These are phyloP conservation scores for Clathrus columnatus DNA, from an alignment of 768 basidiomycete genomes.

Conservation along the genomic window DNA sequence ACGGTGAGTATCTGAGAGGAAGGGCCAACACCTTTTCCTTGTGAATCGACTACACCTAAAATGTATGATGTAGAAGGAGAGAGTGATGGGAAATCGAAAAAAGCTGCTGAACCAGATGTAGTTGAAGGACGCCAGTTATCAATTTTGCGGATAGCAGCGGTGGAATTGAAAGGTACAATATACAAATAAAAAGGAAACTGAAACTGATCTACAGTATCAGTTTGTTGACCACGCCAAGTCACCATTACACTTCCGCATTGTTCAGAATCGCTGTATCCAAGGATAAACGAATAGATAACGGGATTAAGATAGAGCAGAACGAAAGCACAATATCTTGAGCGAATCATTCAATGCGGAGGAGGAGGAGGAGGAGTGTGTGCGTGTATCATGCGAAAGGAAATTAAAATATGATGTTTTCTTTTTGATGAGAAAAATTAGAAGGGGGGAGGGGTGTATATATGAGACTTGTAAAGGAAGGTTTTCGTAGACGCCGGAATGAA, in stretches of 20 bases:
- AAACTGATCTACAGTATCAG: constrained; percentile 1
- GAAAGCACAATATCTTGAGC: constrained; percentile 3
- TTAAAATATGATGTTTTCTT: too few species aligned
- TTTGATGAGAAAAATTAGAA: too few species aligned
- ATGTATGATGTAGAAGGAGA: background rate
- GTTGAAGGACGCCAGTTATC: background rate
- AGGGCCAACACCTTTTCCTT: background rate
- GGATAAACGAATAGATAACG: background rate
- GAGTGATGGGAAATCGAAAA: background rate
- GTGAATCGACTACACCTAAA: background rate
- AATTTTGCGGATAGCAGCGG: background rate
- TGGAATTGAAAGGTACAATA: background rate
- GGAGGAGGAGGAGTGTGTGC: too few species aligned
- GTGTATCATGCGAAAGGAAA: background rate
- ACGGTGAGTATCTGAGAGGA: background rate
- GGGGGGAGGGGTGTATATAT: too few species aligned
- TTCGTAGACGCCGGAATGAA: too few species aligned
- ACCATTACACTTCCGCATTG: constrained; percentile 5
- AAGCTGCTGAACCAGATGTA: background rate
- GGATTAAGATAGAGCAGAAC: background rate
- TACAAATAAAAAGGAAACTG: constrained; percentile 3
- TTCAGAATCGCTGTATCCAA: constrained; percentile 1
- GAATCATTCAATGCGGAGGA: background rate
- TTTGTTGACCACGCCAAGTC: background rate
- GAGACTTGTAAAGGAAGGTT: too few species aligned